Evolutionary conservation across 345 rosid genomes (phyloP).

Genomic region (Abelmoschus esculentus): DNA sequence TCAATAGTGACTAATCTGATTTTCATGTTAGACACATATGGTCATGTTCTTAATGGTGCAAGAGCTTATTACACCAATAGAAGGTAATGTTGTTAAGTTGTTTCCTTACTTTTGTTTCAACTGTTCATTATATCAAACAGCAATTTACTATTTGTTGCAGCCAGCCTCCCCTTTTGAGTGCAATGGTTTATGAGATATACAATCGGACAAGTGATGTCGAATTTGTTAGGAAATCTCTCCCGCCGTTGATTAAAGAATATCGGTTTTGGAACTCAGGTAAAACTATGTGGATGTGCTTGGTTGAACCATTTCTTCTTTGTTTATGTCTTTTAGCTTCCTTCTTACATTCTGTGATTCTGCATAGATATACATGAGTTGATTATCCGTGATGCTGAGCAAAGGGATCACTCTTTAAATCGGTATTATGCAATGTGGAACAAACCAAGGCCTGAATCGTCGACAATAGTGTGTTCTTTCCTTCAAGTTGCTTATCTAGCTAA

Average conservation of each 20-base stretch:
- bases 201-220: constrained; percentile 53
- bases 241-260: constrained; percentile 67
- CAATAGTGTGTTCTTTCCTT: constrained; percentile 37
- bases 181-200: constrained; percentile 70
- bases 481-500: constrained; percentile 1
- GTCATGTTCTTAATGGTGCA: constrained; percentile 75
- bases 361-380: constrained; percentile 51
- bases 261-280: constrained; percentile 73
- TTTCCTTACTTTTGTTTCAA: background rate
- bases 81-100: constrained; percentile 40
- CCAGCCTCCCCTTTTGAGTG: constrained; percentile 85
- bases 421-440: constrained; percentile 89
- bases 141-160: constrained; percentile 25
- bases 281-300: background rate
- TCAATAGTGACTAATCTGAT: constrained; percentile 64
- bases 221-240: constrained; percentile 48
- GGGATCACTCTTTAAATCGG: constrained; percentile 50
- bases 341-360: background rate
- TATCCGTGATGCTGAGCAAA: constrained; percentile 38
- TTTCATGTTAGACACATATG: constrained; percentile 55
- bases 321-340: background rate
- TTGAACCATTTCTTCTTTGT: background rate
- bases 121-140: background rate
- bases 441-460: constrained; percentile 77
- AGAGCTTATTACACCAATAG: constrained; percentile 77